Evolutionary conservation across 192 early-diverging fungal genomes (phyloP).

Genomic region (Martensiomyces pterosporus): DNA sequence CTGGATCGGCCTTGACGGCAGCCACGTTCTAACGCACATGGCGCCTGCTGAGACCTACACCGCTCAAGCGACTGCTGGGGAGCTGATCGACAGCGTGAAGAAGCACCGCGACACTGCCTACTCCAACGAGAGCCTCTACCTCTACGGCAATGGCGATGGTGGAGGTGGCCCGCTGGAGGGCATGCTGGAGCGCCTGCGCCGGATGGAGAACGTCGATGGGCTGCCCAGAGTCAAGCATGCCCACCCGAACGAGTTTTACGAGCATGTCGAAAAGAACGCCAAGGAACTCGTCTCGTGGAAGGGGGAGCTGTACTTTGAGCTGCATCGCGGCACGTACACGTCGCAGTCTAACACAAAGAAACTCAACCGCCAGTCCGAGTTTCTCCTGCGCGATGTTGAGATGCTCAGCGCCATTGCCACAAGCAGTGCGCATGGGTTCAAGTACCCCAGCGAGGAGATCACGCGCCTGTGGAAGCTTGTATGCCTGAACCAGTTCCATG

Average conservation of each 20-base stretch:
- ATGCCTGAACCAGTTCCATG: conserved; percentile 95
- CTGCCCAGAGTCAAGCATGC: conserved; percentile 70
- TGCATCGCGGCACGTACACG: conserved; percentile 98
- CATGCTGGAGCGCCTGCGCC: conserved; percentile 81
- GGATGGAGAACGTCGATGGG: conserved; percentile 74
- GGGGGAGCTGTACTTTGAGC: conserved; percentile 98
- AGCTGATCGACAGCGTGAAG: conserved; percentile 61
- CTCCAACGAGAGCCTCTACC: conserved; percentile 77
- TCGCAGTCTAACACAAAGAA: conserved; percentile 83
- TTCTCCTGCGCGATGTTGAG: conserved; percentile 83
- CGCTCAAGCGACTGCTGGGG: conserved; percentile 54
- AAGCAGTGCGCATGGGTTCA: conserved; percentile 13
- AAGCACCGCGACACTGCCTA: conserved; percentile 88
- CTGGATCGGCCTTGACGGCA: conserved; percentile 90
- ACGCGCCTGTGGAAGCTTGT: conserved; percentile 85
- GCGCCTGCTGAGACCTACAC: conserved; percentile 86
- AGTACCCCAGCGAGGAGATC: conserved; percentile 72
- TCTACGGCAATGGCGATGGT: conserved; percentile 97
- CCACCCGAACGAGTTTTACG: conserved; percentile 80
- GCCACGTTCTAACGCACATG: conserved; percentile 83
- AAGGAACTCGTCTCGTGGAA: conserved; percentile 79
- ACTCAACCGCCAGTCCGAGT: conserved; percentile 81
- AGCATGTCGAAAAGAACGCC: conserved; percentile 65
- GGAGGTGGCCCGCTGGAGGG: conserved; percentile 81
- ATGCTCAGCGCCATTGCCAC: conserved; percentile 57